Evolutionary conservation across 495 filamentous ascomycete genomes (phyloP).

Genomic region (Neurospora sp.): DNA sequence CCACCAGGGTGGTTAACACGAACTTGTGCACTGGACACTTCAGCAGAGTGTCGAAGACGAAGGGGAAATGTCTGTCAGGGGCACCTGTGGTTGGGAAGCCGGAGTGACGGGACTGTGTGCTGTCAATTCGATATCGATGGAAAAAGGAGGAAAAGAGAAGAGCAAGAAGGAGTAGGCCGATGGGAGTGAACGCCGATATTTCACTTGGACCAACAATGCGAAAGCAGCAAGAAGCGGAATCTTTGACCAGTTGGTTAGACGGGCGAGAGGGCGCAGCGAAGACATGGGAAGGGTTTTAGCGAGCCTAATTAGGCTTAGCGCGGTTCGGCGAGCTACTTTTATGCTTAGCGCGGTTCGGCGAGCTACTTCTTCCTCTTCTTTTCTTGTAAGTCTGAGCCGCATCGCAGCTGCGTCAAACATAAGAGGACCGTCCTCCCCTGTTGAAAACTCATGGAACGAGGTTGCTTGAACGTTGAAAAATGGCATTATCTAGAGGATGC

Average conservation of each 20-base stretch:
- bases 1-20: background rate
- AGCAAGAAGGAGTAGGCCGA: conserved; percentile 18
- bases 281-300: conserved; percentile 13
- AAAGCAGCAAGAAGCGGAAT: background rate
- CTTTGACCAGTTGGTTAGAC: background rate
- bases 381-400: conserved; percentile 7
- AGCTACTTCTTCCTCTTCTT: conserved; percentile 4
- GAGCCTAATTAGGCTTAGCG: conserved; percentile 23
- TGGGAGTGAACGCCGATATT: conserved; percentile 44
- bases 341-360: no score
- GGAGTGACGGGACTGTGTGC: background rate
- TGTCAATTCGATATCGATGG: conserved; percentile 3
- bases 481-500: background rate
- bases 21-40: background rate
- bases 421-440: background rate
- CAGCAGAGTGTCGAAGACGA: background rate
- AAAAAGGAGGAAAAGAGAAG: conserved; percentile 21
- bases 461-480: background rate
- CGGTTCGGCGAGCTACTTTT: no score
- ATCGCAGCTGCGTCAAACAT: background rate
- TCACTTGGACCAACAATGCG: conserved; percentile 21
- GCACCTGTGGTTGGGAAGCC: background rate
- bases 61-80: background rate
- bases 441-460: background rate
- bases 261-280: conserved; percentile 23